These are phyloP conservation scores for Fimicolochytrium jonesii DNA, from an alignment of 192 early-diverging fungal species.

Conservation along the genomic window DNA sequence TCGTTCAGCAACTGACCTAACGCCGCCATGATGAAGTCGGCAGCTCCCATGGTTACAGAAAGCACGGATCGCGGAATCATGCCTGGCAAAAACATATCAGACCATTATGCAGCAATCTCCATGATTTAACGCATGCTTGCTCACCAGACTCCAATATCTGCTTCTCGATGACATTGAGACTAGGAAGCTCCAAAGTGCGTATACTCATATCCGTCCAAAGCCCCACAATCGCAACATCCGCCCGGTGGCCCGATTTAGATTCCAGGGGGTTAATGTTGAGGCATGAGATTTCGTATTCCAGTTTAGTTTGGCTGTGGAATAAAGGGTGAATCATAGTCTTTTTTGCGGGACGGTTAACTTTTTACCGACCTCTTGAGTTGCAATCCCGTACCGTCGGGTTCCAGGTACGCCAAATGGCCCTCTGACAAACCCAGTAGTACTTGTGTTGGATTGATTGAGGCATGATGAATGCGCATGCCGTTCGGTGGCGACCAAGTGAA, in stretches of 20 bases:
- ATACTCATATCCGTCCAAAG: constrained; percentile 71
- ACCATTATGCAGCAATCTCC: too few species aligned
- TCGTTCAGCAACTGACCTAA: constrained; percentile 66
- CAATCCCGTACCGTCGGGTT: constrained; percentile 39
- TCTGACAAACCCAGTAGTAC: constrained; percentile 56
- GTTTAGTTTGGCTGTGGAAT: constrained; percentile 21
- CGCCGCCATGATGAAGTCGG: constrained; percentile 70
- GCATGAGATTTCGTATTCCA: constrained; percentile 71
- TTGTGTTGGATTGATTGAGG: constrained; percentile 48
- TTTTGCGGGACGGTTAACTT: background rate
- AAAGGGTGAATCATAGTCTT: constrained; percentile 2
- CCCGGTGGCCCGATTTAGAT: constrained; percentile 6
- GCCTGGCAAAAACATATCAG: too few species aligned
- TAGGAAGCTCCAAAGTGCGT: constrained; percentile 52
- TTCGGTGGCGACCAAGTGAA: constrained; percentile 49
- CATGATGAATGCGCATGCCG: constrained; percentile 49
- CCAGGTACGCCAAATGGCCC: constrained; percentile 55
- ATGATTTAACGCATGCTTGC: background rate
- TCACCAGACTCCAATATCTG: constrained; percentile 45
- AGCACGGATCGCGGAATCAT: constrained; percentile 66
- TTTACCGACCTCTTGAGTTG: constrained; percentile 39
- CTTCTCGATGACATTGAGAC: constrained; percentile 41
- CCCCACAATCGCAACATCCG: constrained; percentile 54
- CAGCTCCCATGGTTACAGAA: constrained; percentile 52
- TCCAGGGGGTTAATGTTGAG: constrained; percentile 59